Conservation (phyloP, 805 yeast genomes). For the Saccharomycopsis malanga region DNA sequence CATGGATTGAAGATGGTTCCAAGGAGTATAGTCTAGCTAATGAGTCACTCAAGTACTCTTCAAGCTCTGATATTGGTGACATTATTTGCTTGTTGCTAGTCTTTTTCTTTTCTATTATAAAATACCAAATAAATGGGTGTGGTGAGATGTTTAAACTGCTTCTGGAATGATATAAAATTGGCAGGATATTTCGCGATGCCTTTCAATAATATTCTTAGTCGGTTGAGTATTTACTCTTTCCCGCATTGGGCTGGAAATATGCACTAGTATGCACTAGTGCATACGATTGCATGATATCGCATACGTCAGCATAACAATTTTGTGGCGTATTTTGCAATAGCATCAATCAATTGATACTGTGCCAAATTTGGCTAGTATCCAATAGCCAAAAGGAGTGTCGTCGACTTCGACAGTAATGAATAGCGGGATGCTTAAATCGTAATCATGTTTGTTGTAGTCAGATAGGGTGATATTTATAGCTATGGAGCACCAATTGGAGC, state of each 20-base stretch:
- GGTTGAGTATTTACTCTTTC: constrained; percentile 2
- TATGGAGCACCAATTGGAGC: constrained; percentile 13
- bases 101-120: neutral
- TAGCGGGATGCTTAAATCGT: constrained; percentile 5
- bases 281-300: too few relatives aligned
- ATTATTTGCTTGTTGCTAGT: neutral
- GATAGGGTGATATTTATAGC: constrained; percentile 12
- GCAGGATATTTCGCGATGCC: too few relatives aligned
- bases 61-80: constrained; percentile 20
- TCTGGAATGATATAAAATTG: neutral
- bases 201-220: too few relatives aligned
- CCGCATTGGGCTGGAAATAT: neutral
- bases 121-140: too few relatives aligned
- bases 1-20: constrained; percentile 22
- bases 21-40: constrained; percentile 21
- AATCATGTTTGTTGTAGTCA: neutral
- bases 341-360: neutral
- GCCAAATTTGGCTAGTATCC: constrained; percentile 9
- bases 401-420: constrained; percentile 3
- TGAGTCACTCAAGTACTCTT: constrained; percentile 23
- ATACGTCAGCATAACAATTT: too few relatives aligned
- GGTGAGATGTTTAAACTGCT: neutral
- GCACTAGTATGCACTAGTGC: neutral
- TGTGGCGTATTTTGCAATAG: too few relatives aligned
- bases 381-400: constrained; percentile 7